A percentile compares a stretch with the other conserved stretches of the same genome.
phyloP scores from a whole-genome alignment of 768 basidiomycete species.

The Kwoniella dendrophila region DNA sequence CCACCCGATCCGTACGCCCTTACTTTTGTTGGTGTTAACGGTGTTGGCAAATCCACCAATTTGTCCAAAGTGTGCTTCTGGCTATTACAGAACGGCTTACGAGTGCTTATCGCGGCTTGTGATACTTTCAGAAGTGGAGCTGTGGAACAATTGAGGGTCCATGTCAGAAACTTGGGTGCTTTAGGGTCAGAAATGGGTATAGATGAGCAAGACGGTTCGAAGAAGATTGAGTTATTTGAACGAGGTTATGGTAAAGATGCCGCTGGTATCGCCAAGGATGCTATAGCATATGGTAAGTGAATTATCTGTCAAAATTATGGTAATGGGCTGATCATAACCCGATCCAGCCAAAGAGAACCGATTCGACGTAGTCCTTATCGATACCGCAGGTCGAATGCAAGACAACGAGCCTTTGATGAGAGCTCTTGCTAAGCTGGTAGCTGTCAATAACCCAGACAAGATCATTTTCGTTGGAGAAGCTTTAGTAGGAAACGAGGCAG shows the following conservation, averaged over 20 bases:
- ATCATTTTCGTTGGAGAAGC: slow-evolving; percentile 98
- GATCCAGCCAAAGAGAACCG: slow-evolving; percentile 75
- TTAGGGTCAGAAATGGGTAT: slow-evolving; percentile 64
- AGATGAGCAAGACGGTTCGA: slow-evolving; percentile 58
- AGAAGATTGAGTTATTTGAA: slow-evolving; percentile 87
- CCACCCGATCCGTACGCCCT: slow-evolving; percentile 81
- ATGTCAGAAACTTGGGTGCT: slow-evolving; percentile 90
- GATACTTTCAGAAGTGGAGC: slow-evolving; percentile 96
- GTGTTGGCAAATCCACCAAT: slow-evolving; percentile 98
- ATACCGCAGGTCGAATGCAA: slow-evolving; percentile 98
- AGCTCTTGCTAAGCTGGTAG: slow-evolving; percentile 95
- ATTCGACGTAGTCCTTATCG: slow-evolving; percentile 96
- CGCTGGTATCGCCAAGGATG: slow-evolving; percentile 96
- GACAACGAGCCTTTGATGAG: slow-evolving; percentile 99
- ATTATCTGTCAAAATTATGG: neutral
- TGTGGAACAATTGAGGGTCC: slow-evolving; percentile 94
- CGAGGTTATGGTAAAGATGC: slow-evolving; percentile 98
- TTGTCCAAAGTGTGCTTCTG: slow-evolving; percentile 98
- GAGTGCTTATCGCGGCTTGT: slow-evolving; percentile 95
- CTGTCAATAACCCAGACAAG: slow-evolving; percentile 93
- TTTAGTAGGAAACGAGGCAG: slow-evolving; percentile 96
- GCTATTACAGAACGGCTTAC: slow-evolving; percentile 91
- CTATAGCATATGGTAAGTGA: slow-evolving; percentile 77
- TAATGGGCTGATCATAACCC: neutral
- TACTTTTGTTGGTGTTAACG: slow-evolving; percentile 97